Conservation (phyloP, 73 alveolate species). For the Paramecium primaurelia region DNA sequence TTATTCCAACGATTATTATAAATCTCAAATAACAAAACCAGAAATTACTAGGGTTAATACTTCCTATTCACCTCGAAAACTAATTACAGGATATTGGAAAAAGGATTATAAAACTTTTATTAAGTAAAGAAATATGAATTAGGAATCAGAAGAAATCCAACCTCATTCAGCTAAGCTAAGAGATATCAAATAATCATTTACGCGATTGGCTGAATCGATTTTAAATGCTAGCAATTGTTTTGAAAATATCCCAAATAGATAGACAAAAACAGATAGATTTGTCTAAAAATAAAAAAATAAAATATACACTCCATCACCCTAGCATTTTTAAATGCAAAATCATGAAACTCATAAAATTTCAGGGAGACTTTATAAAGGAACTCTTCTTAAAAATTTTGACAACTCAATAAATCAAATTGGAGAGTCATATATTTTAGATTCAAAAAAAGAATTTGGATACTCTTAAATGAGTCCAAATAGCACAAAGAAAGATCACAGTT, state of each 20-base stretch:
- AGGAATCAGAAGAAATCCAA: not conserved
- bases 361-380: not conserved
- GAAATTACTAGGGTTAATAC: not conserved
- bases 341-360: conserved; percentile 1
- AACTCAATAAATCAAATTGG: not conserved
- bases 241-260: not conserved
- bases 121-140: not conserved
- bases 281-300: not conserved
- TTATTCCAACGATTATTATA: not conserved
- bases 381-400: not conserved
- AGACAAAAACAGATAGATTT: conserved; percentile 1
- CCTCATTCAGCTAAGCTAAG: not conserved
- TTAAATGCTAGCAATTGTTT: conserved; percentile 17
- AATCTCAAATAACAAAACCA: not conserved
- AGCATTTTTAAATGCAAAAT: not conserved
- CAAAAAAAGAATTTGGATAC: not conserved
- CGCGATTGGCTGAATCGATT: not conserved
- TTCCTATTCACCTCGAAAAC: not conserved
- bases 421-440: not conserved
- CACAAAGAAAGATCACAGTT: not conserved
- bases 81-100: conserved; percentile 11
- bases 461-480: not conserved
- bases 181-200: not conserved
- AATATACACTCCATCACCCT: not conserved
- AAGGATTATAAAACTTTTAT: conserved; percentile 5